Evolutionary conservation across 2,329 filamentous ascomycete genomes (phyloP).

Genomic region (Didymella pinodella): DNA sequence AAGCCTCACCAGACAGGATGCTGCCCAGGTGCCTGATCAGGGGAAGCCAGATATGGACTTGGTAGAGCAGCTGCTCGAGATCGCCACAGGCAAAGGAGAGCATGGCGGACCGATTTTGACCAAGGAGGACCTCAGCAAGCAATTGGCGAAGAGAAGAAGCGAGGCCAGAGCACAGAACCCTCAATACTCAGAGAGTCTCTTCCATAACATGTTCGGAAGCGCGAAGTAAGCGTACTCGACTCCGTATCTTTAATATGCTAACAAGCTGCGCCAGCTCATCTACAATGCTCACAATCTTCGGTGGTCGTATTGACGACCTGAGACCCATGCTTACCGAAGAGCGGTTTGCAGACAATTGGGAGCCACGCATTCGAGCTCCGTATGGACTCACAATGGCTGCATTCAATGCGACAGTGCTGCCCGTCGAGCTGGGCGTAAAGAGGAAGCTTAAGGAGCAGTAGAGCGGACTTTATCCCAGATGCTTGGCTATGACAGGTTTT

Average conservation of each 20-base stretch:
- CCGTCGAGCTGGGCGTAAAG: slow-evolving; percentile 49
- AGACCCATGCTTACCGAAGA: slow-evolving; percentile 53
- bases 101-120: slow-evolving; percentile 47
- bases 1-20: slow-evolving; percentile 41
- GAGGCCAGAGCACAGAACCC: slow-evolving; percentile 49
- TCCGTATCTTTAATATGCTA: background rate
- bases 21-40: slow-evolving; percentile 49
- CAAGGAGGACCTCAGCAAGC: slow-evolving; percentile 48
- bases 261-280: slow-evolving; percentile 42
- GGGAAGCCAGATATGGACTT: slow-evolving; percentile 50
- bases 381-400: slow-evolving; percentile 55
- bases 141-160: slow-evolving; percentile 45
- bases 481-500: no score
- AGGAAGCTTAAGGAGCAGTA: slow-evolving; percentile 17
- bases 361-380: slow-evolving; percentile 49
- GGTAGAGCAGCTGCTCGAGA: slow-evolving; percentile 46
- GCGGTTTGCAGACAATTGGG: slow-evolving; percentile 53
- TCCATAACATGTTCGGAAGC: slow-evolving; percentile 54
- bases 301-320: slow-evolving; percentile 49
- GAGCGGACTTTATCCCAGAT: background rate
- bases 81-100: slow-evolving; percentile 49
- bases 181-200: slow-evolving; percentile 46
- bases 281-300: slow-evolving; percentile 55
- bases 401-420: slow-evolving; percentile 53
- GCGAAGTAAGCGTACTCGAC: slow-evolving; percentile 42